Conservation (phyloP, 768 basidiomycete species). For the Panaeolus papilionaceus region DNA sequence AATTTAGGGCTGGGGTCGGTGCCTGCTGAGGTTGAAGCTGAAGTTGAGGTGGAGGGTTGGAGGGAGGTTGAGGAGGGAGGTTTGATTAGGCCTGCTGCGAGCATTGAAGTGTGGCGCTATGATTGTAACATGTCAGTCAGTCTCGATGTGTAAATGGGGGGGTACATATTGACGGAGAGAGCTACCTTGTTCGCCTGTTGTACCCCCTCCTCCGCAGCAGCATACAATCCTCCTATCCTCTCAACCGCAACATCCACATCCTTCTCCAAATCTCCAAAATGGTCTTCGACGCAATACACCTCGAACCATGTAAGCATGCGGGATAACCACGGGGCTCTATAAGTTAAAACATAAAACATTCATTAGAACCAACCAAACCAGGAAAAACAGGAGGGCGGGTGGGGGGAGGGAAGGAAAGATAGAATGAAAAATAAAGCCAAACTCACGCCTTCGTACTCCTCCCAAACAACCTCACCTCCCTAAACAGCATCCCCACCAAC, state of each 20-base stretch:
- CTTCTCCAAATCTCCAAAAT: constrained; percentile 47
- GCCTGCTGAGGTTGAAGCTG: too few relatives aligned
- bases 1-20: constrained; percentile 21
- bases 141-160: not conserved
- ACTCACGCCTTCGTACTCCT: constrained; percentile 69
- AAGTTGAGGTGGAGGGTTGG: too few relatives aligned
- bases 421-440: not conserved
- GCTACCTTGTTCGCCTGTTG: constrained; percentile 52
- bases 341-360: too few relatives aligned
- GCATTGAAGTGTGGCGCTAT: constrained; percentile 29
- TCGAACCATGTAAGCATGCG: constrained; percentile 52
- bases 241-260: constrained; percentile 48
- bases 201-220: constrained; percentile 52
- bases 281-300: constrained; percentile 41
- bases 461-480: constrained; percentile 67
- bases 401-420: too few relatives aligned
- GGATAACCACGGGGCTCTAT: constrained; percentile 52
- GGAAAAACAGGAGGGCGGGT: too few relatives aligned
- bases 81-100: constrained; percentile 24
- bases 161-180: too few relatives aligned
- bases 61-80: not conserved
- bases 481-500: constrained; percentile 65
- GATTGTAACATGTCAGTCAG: too few relatives aligned
- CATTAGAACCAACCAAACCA: too few relatives aligned
- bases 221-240: constrained; percentile 57